Conservation (phyloP, 306 rosid genomes). For the Albizia julibrissin region DNA sequence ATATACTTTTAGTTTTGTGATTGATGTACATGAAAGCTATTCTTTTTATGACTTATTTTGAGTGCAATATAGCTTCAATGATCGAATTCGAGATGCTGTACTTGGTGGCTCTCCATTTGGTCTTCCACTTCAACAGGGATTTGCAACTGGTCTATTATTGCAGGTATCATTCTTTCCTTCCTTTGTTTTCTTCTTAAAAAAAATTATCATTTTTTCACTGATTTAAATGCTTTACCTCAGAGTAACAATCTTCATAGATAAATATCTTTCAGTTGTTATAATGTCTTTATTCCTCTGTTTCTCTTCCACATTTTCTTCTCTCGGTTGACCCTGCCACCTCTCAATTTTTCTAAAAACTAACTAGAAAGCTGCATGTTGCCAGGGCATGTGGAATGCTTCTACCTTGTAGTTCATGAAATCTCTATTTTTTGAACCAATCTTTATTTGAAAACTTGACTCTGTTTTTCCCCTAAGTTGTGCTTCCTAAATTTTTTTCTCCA, state of each 20-base stretch:
- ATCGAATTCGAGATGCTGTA: slow-evolving; percentile 90
- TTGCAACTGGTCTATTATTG: slow-evolving; percentile 78
- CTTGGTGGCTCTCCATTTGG: slow-evolving; percentile 99
- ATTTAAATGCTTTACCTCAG: slow-evolving; percentile 18
- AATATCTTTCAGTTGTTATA: neutral
- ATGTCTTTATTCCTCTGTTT: slow-evolving; percentile 22
- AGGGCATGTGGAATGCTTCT: neutral
- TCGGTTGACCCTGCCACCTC: slow-evolving; percentile 1
- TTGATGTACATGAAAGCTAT: slow-evolving; percentile 25
- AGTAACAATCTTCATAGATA: slow-evolving; percentile 12
- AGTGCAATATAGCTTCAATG: slow-evolving; percentile 68
- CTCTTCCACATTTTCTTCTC: neutral
- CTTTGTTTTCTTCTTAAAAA: neutral
- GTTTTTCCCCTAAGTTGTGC: neutral
- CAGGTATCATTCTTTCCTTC: slow-evolving; percentile 50
- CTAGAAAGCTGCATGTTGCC: neutral
- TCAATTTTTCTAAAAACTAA: slow-evolving; percentile 8
- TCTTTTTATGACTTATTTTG: slow-evolving; percentile 31
- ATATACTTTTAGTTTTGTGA: neutral
- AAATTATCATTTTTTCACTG: neutral
- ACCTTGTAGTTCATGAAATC: neutral
- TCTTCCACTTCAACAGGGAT: slow-evolving; percentile 96
- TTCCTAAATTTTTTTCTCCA: neutral
- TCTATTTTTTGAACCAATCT: neutral
- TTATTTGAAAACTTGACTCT: neutral